Base-by-base conservation (phyloP, 345 rosid species). In the Lumnitzera littorea region DNA sequence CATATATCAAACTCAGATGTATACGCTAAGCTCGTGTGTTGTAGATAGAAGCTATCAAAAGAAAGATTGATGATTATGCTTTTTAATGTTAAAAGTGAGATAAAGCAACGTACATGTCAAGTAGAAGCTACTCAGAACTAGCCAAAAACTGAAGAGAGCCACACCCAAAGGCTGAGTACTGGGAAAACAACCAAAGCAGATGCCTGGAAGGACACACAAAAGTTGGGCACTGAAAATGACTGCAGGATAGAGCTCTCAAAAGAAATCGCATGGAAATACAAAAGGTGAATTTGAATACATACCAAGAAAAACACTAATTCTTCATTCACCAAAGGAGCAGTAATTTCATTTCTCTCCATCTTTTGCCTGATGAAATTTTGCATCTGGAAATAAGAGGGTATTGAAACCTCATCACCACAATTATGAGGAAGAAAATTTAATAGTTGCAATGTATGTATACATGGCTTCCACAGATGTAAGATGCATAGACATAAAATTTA, bases 231-330 rank as follows among this genome's bases (percentile, higher is more conserved):
- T 4, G 11, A 17, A 15, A 52, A 16, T 52, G 24, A 14, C 23
- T 52, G 12, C 2, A 5, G 16, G 6, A 16, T 52, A 9, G 24
- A 14, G 16, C 55, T 52, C 55, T n/a, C 12, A 16, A 12, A 52
- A 52, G 55, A 52, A 5, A 17, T 50, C 53, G 5, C 53, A 36
- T n/a, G 15, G n/a, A 16, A 12, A 24, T 7, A 36, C 43, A 36
- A 36, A 9, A 36, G 43, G 43, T 36, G 60, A 13, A 23, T 14
- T 48, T 9, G 31, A 11, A 48, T 2, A 12, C 77, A 16, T 87
- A 87, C 98, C 90, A 89, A 63, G 60, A 89, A 76, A 74, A 89
- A 89, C 62, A 86, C 84, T 24, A 89, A 58, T 72, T 89, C 91
- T 65, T 64, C 55, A 57, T 80, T 87, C 15, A 80, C 91, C 12